These are phyloP conservation scores for Mycosphaerella arachidis DNA, from an alignment of 2,329 filamentous ascomycete genomes.

Conservation along the genomic window DNA sequence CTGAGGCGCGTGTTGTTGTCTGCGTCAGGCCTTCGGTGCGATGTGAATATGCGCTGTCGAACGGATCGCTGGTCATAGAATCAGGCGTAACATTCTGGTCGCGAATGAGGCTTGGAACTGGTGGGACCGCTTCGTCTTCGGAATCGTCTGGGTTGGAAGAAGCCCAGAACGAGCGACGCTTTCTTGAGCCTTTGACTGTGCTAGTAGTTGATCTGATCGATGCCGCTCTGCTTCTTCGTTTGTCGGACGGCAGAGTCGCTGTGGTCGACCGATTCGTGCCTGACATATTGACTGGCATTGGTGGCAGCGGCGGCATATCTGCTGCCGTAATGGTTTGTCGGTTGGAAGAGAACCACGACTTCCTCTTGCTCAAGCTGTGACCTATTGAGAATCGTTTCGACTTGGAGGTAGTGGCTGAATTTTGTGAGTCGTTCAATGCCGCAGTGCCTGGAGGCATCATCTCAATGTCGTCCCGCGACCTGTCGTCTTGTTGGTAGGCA, in stretches of 20 bases:
- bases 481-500: neutral
- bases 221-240: slow-evolving; percentile 11
- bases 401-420: neutral
- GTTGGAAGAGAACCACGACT: slow-evolving; percentile 10
- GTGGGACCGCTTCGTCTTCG: slow-evolving; percentile 16
- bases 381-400: neutral
- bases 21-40: neutral
- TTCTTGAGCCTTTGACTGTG: slow-evolving; percentile 9
- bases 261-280: slow-evolving; percentile 11
- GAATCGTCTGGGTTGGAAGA: slow-evolving; percentile 24
- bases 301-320: slow-evolving; percentile 12
- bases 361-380: slow-evolving; percentile 1
- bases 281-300: slow-evolving; percentile 12
- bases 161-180: slow-evolving; percentile 19
- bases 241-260: slow-evolving; percentile 12
- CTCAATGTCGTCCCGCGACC: neutral
- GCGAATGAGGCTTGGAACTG: slow-evolving; percentile 17
- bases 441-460: neutral
- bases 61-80: slow-evolving; percentile 9
- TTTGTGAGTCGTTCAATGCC: neutral
- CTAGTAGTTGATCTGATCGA: slow-evolving; percentile 13
- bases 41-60: neutral
- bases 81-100: slow-evolving; percentile 11
- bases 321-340: slow-evolving; percentile 8
- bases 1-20: neutral